These are phyloP conservation scores for Trichosanthes truncata DNA, from an alignment of 306 rosid genomes.

Conservation along the genomic window DNA sequence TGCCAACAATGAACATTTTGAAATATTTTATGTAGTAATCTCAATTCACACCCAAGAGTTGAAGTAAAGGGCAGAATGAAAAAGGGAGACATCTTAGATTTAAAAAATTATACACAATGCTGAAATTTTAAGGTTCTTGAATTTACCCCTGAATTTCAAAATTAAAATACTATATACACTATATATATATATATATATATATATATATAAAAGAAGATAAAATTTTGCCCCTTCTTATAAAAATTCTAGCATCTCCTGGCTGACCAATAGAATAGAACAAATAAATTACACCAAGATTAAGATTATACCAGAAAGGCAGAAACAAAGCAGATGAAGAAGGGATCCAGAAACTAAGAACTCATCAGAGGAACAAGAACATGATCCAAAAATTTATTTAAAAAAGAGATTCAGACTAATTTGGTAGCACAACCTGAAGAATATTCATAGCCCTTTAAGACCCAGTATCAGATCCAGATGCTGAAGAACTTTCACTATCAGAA, in stretches of 20 bases:
- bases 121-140: background rate
- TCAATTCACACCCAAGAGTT: background rate
- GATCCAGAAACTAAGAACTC: background rate
- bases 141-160: background rate
- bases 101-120: background rate
- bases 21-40: background rate
- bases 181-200: too few species aligned
- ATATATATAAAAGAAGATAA: too few species aligned
- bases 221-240: background rate
- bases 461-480: conserved; percentile 82
- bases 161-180: background rate
- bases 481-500: conserved; percentile 91
- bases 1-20: background rate
- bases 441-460: conserved; percentile 59
- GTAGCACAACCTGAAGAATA: conserved; percentile 15
- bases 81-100: background rate
- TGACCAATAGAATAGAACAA: background rate
- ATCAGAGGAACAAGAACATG: background rate
- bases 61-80: background rate
- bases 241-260: background rate
- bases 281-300: background rate
- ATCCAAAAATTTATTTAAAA: background rate
- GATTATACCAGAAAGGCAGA: background rate
- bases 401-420: background rate
- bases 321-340: background rate